Evolutionary conservation across 2,329 filamentous ascomycete species (phyloP), one percentile per base, ranked within the genome.

Genomic region (Cladosporium sp.): DNA sequence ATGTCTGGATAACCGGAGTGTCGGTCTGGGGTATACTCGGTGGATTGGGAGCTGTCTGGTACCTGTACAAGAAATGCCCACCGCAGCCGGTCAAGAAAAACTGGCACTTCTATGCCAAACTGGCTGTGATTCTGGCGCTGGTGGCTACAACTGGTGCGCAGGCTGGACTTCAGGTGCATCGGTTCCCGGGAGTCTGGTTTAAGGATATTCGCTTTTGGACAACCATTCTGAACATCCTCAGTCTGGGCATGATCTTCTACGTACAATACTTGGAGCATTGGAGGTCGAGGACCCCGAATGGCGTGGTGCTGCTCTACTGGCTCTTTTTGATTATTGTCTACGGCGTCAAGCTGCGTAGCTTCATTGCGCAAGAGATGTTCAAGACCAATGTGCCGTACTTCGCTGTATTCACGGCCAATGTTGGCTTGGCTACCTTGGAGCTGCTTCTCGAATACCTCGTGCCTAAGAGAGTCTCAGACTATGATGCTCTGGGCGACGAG

Each of bases 221-320:
- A 1, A 91, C 92, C 1, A 80, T 91, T 62, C 74, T 90, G 69
- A 92, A 90, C 5, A 80, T 95, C 38, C 71, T 88, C 49, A 95
- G 93, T 7, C 84, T 96, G 66, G 82, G 83, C 52, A 85, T 96
- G 69, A 85, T 96, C 62, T 93, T 91, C 74, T 80, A 86, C 58
- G 87, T 96, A 64, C 93, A 97, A 81, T 95, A 94, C 82, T 82
- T 92, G 68, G 93, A 97, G 77, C 91, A 97, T 77, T 88, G 88
- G 77, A 88, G 93, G 32, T 89, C 92, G 69, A 87, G 92, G 65
- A 90, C 94, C 72, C 88, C 93, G 34, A 96, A 96, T 76, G 93
- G 91, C 14, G 90, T 96, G 28, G 92, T 92, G 2, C 84, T 97
- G 60, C 92, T 97, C 78, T 97, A 93, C 84, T 97, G 94, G 93